Percentiles rank a stretch among this genome's conserved stretches.
phyloP scores from a whole-genome alignment of 805 yeast genomes.

The Candida fluviatilis region DNA sequence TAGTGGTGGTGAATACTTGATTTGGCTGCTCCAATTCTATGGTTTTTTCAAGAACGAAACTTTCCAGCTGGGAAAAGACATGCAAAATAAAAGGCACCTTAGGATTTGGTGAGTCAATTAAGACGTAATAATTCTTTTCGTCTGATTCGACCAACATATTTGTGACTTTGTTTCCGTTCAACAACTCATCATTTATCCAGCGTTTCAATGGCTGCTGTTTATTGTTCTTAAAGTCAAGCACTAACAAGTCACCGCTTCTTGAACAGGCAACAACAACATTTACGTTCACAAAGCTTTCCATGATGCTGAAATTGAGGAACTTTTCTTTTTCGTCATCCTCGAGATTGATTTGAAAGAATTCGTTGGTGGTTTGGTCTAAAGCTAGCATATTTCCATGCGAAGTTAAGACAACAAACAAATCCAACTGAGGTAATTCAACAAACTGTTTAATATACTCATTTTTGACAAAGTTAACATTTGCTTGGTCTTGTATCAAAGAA shows the following conservation, averaged over 20 bases:
- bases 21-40: conserved; percentile 35
- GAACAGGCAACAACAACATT: conserved; percentile 24
- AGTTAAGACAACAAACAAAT: conserved; percentile 49
- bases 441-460: conserved; percentile 63
- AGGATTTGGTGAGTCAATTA: conserved; percentile 69
- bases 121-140: conserved; percentile 25
- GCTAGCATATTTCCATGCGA: conserved; percentile 53
- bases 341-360: conserved; percentile 20
- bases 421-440: conserved; percentile 39
- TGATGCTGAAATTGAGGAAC: conserved; percentile 38
- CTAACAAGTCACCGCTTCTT: conserved; percentile 38
- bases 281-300: conserved; percentile 35
- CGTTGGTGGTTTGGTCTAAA: conserved; percentile 14
- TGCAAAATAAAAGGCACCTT: conserved; percentile 46
- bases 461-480: conserved; percentile 25
- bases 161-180: conserved; percentile 41
- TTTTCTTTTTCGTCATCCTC: conserved; percentile 13
- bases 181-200: conserved; percentile 21
- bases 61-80: conserved; percentile 22
- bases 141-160: conserved; percentile 39
- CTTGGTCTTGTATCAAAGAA: conserved; percentile 25
- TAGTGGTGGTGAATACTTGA: conserved; percentile 54
- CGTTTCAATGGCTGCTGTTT: conserved; percentile 16
- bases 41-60: conserved; percentile 24
- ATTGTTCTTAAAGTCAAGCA: conserved; percentile 23